Evolutionary conservation across 2,329 filamentous ascomycete genomes (phyloP).

Genomic region (Ophiocordyceps camponoti-saundersi): DNA sequence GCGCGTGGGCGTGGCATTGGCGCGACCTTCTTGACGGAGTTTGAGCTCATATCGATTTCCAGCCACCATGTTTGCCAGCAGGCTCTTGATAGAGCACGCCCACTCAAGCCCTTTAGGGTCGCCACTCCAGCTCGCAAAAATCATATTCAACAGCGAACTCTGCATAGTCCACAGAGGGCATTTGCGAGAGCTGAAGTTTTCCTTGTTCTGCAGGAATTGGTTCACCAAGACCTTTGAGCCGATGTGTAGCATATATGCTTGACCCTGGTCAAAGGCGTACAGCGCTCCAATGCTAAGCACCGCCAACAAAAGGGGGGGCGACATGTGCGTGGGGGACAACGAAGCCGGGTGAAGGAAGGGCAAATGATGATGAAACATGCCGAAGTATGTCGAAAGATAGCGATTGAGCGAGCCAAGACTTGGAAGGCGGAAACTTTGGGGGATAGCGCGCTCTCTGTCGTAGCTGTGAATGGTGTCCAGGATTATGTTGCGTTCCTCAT

Average conservation of each 20-base stretch:
- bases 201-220: slow-evolving; percentile 93
- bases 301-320: slow-evolving; percentile 70
- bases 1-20: slow-evolving; percentile 56
- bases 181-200: slow-evolving; percentile 95
- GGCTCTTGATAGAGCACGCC: slow-evolving; percentile 97
- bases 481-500: slow-evolving; percentile 73
- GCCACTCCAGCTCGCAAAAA: slow-evolving; percentile 97
- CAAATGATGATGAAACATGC: slow-evolving; percentile 89
- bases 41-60: slow-evolving; percentile 95
- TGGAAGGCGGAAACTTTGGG: slow-evolving; percentile 81
- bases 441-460: slow-evolving; percentile 67
- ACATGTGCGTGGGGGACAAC: slow-evolving; percentile 64
- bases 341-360: slow-evolving; percentile 90
- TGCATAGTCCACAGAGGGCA: slow-evolving; percentile 98
- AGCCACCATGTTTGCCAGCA: slow-evolving; percentile 96
- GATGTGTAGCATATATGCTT: slow-evolving; percentile 93
- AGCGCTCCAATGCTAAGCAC: slow-evolving; percentile 90
- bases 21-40: slow-evolving; percentile 75
- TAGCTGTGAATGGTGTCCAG: slow-evolving; percentile 70
- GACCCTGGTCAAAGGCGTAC: slow-evolving; percentile 93
- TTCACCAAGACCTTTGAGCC: slow-evolving; percentile 95
- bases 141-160: slow-evolving; percentile 91
- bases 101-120: slow-evolving; percentile 95
- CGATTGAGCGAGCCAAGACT: slow-evolving; percentile 68
- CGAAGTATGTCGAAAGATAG: slow-evolving; percentile 91